Conservation (phyloP, 2,329 filamentous ascomycete genomes). For the Phialemoniopsis sp. region DNA sequence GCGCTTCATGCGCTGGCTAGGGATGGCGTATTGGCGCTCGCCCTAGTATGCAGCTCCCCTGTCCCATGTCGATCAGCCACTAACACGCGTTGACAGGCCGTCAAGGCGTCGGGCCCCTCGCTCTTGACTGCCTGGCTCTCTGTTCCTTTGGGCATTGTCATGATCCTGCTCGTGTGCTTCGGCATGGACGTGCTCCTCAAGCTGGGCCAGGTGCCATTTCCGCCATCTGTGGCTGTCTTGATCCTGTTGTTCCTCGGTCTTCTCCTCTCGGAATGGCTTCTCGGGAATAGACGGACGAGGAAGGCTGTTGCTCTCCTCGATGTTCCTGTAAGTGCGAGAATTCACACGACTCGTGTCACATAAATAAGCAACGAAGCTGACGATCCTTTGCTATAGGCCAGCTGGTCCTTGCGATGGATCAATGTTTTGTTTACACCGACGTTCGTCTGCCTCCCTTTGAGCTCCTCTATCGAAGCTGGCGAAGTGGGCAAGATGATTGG, state of each 20-base stretch:
- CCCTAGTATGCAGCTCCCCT: no score
- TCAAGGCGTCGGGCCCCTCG: slow-evolving; percentile 6
- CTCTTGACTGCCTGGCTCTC: slow-evolving; percentile 40
- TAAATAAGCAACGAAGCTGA: not conserved
- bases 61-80: no score
- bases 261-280: slow-evolving; percentile 36
- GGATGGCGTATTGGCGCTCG: no score
- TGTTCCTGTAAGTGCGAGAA: slow-evolving; percentile 43
- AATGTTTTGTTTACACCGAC: slow-evolving; percentile 55
- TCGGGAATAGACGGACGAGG: slow-evolving; percentile 45
- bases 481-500: slow-evolving; percentile 57
- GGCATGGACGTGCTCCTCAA: slow-evolving; percentile 37
- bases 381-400: slow-evolving; percentile 38
- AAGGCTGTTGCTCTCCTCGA: slow-evolving; percentile 45
- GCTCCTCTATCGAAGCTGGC: slow-evolving; percentile 43
- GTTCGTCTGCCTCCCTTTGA: slow-evolving; percentile 55
- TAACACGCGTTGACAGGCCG: slow-evolving; percentile 2
- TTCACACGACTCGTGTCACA: no score
- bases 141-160: slow-evolving; percentile 39
- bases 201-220: slow-evolving; percentile 48
- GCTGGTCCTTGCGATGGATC: slow-evolving; percentile 55
- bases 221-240: slow-evolving; percentile 55
- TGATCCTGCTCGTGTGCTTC: slow-evolving; percentile 36
- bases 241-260: slow-evolving; percentile 48
- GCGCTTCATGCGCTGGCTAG: no score